Percentiles rank a stretch among this genome's conserved stretches.
phyloP scores from a whole-genome alignment of 306 rosid species.

The peach (Prunus persica) region DNA sequence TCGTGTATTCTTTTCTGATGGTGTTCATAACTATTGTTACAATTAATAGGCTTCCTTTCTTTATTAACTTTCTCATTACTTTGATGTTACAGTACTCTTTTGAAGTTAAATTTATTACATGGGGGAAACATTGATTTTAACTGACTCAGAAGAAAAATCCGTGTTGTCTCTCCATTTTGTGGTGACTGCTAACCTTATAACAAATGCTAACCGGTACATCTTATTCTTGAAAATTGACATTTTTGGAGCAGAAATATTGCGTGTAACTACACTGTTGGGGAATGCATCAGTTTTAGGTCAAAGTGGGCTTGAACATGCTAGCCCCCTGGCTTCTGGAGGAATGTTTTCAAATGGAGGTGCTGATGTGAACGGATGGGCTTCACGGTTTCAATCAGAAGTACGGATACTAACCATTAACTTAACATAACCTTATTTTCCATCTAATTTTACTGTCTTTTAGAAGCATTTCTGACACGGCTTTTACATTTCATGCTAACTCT shows the following conservation, averaged over 20 bases:
- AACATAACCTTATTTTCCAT: conserved; percentile 92
- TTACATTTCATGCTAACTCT: conserved; percentile 65
- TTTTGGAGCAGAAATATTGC: conserved; percentile 99
- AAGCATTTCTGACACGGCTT: conserved; percentile 72
- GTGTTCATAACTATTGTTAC: background rate
- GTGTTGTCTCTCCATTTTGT: conserved; percentile 77
- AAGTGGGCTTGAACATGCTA: conserved; percentile 99
- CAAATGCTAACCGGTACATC: conserved; percentile 99
- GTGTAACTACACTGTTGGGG: conserved; percentile 99
- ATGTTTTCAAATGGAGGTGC: conserved; percentile 91
- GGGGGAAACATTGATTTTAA: conserved; percentile 52
- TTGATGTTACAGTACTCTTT: conserved; percentile 27
- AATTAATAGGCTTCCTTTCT: conserved; percentile 1
- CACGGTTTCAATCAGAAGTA: conserved; percentile 99
- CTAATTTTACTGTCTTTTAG: conserved; percentile 75
- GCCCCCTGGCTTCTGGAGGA: conserved; percentile 99
- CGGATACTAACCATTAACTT: conserved; percentile 99
- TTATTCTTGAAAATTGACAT: conserved; percentile 98
- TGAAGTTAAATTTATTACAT: conserved; percentile 41
- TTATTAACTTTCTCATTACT: conserved; percentile 2
- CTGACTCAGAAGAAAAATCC: conserved; percentile 72
- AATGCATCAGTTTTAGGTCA: conserved; percentile 99
- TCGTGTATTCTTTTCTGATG: background rate
- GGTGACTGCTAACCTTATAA: conserved; percentile 94
- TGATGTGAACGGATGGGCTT: conserved; percentile 86